Evolutionary conservation across 1,284 basidiomycete species (phyloP).

Genomic region (Leccinum laetum): DNA sequence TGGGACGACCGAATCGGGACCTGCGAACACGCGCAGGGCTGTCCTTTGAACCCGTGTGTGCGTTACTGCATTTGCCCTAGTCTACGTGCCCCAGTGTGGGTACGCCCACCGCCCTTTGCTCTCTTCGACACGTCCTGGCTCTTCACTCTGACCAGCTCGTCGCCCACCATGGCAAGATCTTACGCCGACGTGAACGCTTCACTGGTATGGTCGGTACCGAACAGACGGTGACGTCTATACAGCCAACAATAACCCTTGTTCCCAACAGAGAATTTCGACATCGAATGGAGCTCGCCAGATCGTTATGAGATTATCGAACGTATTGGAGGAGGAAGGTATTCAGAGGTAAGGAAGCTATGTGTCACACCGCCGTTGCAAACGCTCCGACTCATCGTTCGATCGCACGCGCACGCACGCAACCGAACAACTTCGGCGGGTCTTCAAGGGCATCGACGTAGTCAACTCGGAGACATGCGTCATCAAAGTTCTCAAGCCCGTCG

Average conservation of each 20-base stretch:
- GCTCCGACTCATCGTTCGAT: background rate
- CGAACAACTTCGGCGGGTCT: constrained; percentile 53
- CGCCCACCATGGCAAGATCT: constrained; percentile 45
- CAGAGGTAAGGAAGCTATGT: constrained; percentile 46
- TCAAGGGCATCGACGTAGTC: constrained; percentile 82
- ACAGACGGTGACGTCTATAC: background rate
- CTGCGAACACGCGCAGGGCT: constrained; percentile 24
- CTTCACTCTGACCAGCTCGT: constrained; percentile 16
- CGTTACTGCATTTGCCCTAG: constrained; percentile 15
- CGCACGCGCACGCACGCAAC: background rate
- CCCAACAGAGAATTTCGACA: constrained; percentile 61
- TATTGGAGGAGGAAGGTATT: constrained; percentile 81
- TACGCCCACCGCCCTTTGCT: constrained; percentile 19
- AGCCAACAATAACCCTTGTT: constrained; percentile 5
- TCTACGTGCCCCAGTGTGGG: constrained; percentile 28
- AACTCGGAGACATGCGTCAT: constrained; percentile 82
- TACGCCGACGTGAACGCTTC: constrained; percentile 48
- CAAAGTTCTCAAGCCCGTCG: constrained; percentile 91
- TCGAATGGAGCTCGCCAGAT: constrained; percentile 77
- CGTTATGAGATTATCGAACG: constrained; percentile 82
- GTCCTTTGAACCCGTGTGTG: constrained; percentile 8
- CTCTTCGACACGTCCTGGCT: constrained; percentile 14
- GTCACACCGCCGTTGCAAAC: background rate
- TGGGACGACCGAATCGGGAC: constrained; percentile 10
- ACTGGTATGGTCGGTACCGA: constrained; percentile 43